Percentiles rank a stretch among this genome's conserved stretches.
phyloP scores from a whole-genome alignment of 1,284 basidiomycete genomes.

The Irpex sp. region DNA sequence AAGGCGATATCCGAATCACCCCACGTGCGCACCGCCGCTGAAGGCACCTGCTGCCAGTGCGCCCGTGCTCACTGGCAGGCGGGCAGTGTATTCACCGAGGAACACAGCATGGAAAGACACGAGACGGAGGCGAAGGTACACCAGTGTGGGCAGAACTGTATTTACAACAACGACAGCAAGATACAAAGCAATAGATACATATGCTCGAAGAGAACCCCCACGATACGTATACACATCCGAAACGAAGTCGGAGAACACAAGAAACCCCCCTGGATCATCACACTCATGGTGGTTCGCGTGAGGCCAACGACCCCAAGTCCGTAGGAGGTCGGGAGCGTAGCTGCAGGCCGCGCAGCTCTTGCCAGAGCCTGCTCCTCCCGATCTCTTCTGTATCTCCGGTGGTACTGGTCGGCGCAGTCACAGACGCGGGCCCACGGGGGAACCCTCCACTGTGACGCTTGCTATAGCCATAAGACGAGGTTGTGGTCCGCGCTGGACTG shows the following conservation, averaged over 20 bases:
- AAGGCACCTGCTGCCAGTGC: not conserved
- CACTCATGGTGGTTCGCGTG: slow-evolving; percentile 11
- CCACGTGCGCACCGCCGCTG: not conserved
- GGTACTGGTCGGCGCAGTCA: slow-evolving; percentile 12
- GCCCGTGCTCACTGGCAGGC: not conserved
- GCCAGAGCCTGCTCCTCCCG: slow-evolving; percentile 48
- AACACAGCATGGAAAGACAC: not conserved
- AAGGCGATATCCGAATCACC: not conserved
- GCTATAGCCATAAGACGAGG: slow-evolving; percentile 24
- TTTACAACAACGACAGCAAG: slow-evolving; percentile 2
- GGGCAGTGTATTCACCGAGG: not conserved
- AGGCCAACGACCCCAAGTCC: slow-evolving; percentile 25
- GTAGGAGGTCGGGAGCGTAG: slow-evolving; percentile 41
- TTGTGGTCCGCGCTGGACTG: slow-evolving; percentile 35
- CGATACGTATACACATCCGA: not conserved
- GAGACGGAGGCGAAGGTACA: not conserved
- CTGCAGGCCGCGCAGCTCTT: slow-evolving; percentile 50
- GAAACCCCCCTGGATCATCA: not conserved
- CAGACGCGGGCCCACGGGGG: slow-evolving; percentile 17
- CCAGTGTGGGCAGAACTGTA: not conserved
- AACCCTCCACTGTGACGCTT: slow-evolving; percentile 10
- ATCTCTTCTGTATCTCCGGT: slow-evolving; percentile 16
- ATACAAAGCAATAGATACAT: slow-evolving; percentile 1
- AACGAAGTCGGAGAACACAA: not conserved
- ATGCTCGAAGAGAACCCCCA: no score